Evolutionary conservation across 2,329 filamentous ascomycete genomes (phyloP).

Genomic region (Pseudofabraea citricarpa): DNA sequence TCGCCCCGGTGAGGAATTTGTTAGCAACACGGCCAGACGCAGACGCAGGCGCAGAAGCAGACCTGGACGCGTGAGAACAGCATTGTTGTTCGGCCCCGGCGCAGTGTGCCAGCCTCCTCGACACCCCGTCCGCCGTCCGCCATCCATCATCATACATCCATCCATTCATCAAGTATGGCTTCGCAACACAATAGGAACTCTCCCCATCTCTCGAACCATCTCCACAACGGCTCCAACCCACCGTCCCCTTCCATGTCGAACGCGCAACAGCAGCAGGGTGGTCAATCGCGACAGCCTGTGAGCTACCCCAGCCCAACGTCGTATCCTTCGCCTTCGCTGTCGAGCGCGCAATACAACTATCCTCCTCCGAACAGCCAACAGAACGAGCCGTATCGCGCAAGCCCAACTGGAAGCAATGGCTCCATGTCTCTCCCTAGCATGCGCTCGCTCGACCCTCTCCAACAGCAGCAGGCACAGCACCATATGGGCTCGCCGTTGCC

Average conservation of each 20-base stretch:
- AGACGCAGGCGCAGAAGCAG: no score
- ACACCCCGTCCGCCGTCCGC: conserved; percentile 6
- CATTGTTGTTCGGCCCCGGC: no score
- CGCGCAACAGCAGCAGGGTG: conserved; percentile 20
- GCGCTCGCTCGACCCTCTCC: conserved; percentile 40
- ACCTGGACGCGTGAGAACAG: no score
- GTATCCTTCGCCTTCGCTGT: conserved; percentile 41
- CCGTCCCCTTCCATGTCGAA: conserved; percentile 29
- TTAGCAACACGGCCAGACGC: no score
- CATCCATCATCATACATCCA: no score
- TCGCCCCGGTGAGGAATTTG: no score
- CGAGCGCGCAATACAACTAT: conserved; percentile 42
- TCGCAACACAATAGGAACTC: conserved; percentile 22
- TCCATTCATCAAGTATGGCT: no score
- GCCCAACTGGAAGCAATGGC: conserved; percentile 37
- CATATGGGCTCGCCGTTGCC: conserved; percentile 49
- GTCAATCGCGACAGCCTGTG: conserved; percentile 19
- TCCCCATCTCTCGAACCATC: conserved; percentile 22
- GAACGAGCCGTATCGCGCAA: conserved; percentile 38
- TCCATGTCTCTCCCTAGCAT: conserved; percentile 46
- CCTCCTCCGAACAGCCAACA: conserved; percentile 31
- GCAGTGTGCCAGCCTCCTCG: conserved; percentile 5
- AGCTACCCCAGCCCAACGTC: conserved; percentile 41
- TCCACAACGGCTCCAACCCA: conserved; percentile 25
- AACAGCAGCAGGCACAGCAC: conserved; percentile 27